Percentiles rank a stretch among this genome's conserved stretches.
Conservation (phyloP, 2,329 filamentous ascomycete species). For the Fusarium musae region DNA sequence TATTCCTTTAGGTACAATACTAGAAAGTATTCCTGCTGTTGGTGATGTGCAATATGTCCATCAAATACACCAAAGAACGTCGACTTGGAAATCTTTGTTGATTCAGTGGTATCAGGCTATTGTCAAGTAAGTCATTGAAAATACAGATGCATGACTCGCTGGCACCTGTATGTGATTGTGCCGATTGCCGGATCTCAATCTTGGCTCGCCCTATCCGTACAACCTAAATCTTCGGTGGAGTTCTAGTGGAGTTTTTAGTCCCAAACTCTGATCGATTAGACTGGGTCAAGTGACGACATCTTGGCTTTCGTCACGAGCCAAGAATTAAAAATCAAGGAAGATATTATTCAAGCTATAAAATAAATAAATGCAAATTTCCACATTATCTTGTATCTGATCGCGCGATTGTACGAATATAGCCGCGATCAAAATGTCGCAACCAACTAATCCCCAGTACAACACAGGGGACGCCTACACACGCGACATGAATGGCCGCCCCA, state of each 20-base stretch:
- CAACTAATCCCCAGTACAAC: neutral
- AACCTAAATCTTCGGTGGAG: neutral
- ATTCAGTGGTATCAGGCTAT: too few species aligned
- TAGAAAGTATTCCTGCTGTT: rapidly evolving
- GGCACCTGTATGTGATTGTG: rapidly evolving
- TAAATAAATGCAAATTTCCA: neutral
- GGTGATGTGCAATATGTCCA: neutral
- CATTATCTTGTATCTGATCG: rapidly evolving
- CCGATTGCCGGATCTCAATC: neutral
- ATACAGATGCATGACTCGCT: neutral
- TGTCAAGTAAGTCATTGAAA: too few species aligned
- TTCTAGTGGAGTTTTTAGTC: neutral
- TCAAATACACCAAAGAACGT: neutral
- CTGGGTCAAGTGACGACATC: neutral
- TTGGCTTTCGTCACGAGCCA: neutral
- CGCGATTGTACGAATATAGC: neutral
- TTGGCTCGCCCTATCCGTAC: neutral
- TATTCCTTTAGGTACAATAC: rapidly evolving
- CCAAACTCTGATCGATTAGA: neutral
- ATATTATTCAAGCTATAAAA: rapidly evolving
- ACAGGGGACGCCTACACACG: neutral
- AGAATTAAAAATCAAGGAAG: neutral
- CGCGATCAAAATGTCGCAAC: neutral
- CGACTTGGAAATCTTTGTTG: too few species aligned
- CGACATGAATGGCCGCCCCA: neutral